Conservation (phyloP, 2,329 filamentous ascomycete species). For the Annulohypoxylon truncatum region DNA sequence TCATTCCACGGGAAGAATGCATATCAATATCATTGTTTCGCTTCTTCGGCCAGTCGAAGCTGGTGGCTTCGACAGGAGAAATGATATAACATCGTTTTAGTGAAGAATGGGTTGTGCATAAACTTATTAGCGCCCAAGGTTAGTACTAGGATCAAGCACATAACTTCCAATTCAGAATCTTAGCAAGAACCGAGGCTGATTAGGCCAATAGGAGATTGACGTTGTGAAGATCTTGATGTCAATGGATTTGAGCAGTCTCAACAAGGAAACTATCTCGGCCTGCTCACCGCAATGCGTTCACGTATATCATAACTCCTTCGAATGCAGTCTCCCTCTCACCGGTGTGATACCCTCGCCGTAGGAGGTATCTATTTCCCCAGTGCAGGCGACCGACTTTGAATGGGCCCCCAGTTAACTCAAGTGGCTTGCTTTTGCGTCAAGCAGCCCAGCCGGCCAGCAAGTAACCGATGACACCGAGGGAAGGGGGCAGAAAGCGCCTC, state of each 20-base stretch:
- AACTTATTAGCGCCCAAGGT: constrained; percentile 29
- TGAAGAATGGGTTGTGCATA: constrained; percentile 22
- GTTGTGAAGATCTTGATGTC: constrained; percentile 3
- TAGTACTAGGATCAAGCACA: constrained; percentile 7
- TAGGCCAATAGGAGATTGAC: constrained; percentile 17
- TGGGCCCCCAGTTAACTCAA: background rate
- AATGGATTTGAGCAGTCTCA: constrained; percentile 2
- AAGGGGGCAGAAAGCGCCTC: constrained; percentile 4
- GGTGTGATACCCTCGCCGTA: background rate
- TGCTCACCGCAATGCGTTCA: background rate
- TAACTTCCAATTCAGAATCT: constrained; percentile 13
- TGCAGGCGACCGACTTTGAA: background rate
- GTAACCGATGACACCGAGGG: background rate
- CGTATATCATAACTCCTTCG: background rate
- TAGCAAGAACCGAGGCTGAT: constrained; percentile 23
- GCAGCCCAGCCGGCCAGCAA: background rate
- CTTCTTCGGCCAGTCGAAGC: constrained; percentile 34
- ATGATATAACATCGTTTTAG: constrained; percentile 14
- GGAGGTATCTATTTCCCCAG: background rate
- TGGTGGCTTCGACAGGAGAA: constrained; percentile 22
- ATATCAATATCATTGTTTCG: constrained; percentile 35
- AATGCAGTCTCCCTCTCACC: background rate
- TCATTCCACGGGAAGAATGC: constrained; percentile 43
- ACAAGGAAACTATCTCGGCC: constrained; percentile 5
- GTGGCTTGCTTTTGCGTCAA: constrained; percentile 5